Base-by-base conservation (phyloP, 2,329 filamentous ascomycete species). In the Cladobotryum protrusum region DNA sequence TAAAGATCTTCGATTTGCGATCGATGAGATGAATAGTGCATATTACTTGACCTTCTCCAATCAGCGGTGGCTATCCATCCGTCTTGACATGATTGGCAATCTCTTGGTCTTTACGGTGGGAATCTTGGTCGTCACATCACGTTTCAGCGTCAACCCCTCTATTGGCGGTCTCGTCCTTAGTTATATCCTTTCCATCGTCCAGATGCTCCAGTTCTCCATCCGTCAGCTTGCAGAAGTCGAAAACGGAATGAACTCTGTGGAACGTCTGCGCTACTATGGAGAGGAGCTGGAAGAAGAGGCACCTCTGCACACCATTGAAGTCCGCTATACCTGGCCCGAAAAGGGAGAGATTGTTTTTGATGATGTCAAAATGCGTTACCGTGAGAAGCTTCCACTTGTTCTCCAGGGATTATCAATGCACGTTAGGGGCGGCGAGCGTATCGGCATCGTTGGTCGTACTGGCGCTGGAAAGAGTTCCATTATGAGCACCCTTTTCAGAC, bases 181-280 rank as follows among this genome's bases (percentile, higher is more conserved):
- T 43, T 97, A 97, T 67, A 95, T 97, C 62, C 77, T 99, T 15
- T 81, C 86, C 13, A 95, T 96, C 61, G 90, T 95, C 15, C 89
- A 95, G 67, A 90, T 96, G 86, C 85, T 97, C 56, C 92, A 96
- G 64, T 96, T 96, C 67, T 92, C 89, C 1, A 89, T 97, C 15
- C 82, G 93, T 15, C 92, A 97, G 68, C 77, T 96, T 7, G 92
- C 92, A 20, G 92, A 96, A 67, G 89, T 97, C 8, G 92, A 97
- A 68, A 97, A 96, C 69, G 89, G 91, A 63, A 97, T 97, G 92
- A 97, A 96, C 66, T 85, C 91, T 0, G 93, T 95, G 0, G 92
- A 97, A 70, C 85, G 93, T 45, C 76, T 97, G 33, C 83, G 90
- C 64, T 89, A 95, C 72, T 97, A 97, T 65, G 91, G 89, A 48